These are phyloP conservation scores for Hemileccinum impolitum DNA, from an alignment of 768 basidiomycete genomes.

Conservation along the genomic window DNA sequence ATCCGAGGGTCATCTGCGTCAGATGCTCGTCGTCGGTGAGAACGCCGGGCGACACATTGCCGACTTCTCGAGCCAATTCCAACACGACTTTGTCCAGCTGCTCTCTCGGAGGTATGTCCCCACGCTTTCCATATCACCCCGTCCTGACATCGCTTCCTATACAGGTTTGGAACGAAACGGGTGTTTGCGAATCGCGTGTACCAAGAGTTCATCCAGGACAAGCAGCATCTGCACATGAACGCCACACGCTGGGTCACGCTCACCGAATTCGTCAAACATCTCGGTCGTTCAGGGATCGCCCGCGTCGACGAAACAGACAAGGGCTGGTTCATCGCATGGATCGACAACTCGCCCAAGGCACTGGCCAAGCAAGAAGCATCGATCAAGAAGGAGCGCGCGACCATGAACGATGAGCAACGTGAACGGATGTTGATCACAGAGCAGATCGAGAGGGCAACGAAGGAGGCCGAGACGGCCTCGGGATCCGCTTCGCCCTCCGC, in stretches of 20 bases:
- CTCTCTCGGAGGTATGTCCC: constrained; percentile 72
- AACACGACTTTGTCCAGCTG: constrained; percentile 87
- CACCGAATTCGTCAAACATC: constrained; percentile 90
- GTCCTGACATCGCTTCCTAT: neutral
- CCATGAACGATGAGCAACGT: constrained; percentile 91
- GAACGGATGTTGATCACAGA: constrained; percentile 87
- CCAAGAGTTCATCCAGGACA: constrained; percentile 96
- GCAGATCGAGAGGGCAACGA: constrained; percentile 87
- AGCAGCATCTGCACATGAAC: constrained; percentile 96
- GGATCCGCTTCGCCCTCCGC: constrained; percentile 36
- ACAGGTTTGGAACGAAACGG: constrained; percentile 88
- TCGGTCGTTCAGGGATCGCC: constrained; percentile 82
- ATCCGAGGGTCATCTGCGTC: constrained; percentile 87
- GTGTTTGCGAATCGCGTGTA: constrained; percentile 94
- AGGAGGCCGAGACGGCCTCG: constrained; percentile 33
- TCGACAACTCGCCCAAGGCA: constrained; percentile 94
- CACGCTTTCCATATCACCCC: too few species aligned
- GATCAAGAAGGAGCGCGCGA: constrained; percentile 87
- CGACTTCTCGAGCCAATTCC: constrained; percentile 85
- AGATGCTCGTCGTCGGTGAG: constrained; percentile 97
- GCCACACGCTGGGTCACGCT: constrained; percentile 96
- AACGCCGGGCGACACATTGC: constrained; percentile 89
- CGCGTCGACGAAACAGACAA: constrained; percentile 98
- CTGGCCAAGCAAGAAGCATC: constrained; percentile 85
- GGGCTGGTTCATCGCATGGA: constrained; percentile 97